A percentile compares a stretch with the other conserved stretches of the same genome.
phyloP scores from a whole-genome alignment of 768 basidiomycete species.

The Suillus sp. region DNA sequence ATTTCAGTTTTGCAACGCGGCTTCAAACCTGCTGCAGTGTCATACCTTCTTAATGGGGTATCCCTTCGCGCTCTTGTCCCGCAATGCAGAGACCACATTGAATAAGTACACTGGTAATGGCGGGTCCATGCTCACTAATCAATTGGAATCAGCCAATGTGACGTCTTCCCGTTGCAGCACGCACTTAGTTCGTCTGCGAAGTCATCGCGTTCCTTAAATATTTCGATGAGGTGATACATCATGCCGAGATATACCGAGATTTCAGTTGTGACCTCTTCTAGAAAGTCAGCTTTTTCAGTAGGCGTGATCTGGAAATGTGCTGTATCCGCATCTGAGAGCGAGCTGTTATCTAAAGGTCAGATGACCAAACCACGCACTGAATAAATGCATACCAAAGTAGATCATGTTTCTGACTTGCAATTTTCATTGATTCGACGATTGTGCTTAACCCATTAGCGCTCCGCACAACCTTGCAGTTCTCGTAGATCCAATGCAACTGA shows the following conservation, averaged over 20 bases:
- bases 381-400: conserved; percentile 59
- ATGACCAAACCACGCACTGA: conserved; percentile 4
- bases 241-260: conserved; percentile 93
- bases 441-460: conserved; percentile 79
- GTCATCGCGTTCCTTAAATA: conserved; percentile 90
- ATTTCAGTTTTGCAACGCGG: neutral
- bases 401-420: conserved; percentile 87
- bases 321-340: conserved; percentile 74
- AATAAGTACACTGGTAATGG: conserved; percentile 93
- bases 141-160: conserved; percentile 14
- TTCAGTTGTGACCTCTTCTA: conserved; percentile 91
- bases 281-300: conserved; percentile 72
- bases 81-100: conserved; percentile 83
- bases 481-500: conserved; percentile 94
- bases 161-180: conserved; percentile 31
- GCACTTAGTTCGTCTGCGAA: conserved; percentile 96
- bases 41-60: conserved; percentile 96
- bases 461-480: conserved; percentile 88
- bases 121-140: conserved; percentile 89
- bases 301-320: conserved; percentile 68
- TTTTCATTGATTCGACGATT: conserved; percentile 87
- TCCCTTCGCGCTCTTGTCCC: conserved; percentile 91
- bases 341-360: conserved; percentile 44
- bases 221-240: conserved; percentile 93
- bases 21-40: neutral